These are phyloP conservation scores for Amaranthus palmeri DNA, from an alignment of 148 eudicot species.

Conservation along the genomic window DNA sequence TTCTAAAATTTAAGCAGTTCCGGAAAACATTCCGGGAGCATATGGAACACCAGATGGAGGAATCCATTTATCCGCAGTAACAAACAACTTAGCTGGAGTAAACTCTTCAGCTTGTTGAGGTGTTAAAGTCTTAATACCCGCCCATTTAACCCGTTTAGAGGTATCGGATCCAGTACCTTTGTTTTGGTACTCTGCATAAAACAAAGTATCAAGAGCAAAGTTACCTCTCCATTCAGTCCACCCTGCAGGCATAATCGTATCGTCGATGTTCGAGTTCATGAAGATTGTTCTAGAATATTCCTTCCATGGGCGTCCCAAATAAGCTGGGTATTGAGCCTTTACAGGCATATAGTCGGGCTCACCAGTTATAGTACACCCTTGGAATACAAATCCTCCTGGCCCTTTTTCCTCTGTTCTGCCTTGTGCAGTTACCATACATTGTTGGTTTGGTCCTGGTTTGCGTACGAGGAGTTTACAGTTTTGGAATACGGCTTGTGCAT, in stretches of 20 bases:
- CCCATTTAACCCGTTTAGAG: constrained; percentile 42
- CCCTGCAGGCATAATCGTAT: constrained; percentile 40
- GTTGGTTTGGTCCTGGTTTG: constrained; percentile 40
- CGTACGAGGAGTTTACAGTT: constrained; percentile 47
- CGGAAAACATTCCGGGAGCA: constrained; percentile 16
- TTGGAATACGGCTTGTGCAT: constrained; percentile 56
- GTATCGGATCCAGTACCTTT: constrained; percentile 40
- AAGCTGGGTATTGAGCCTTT: constrained; percentile 24
- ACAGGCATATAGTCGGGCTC: constrained; percentile 22
- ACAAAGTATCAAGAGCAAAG: constrained; percentile 33
- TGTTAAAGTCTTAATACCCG: constrained; percentile 38
- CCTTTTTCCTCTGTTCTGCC: constrained; percentile 39
- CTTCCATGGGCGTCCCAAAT: constrained; percentile 62
- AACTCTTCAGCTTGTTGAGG: constrained; percentile 27
- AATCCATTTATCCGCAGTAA: constrained; percentile 42
- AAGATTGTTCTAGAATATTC: constrained; percentile 44
- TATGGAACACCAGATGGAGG: constrained; percentile 33
- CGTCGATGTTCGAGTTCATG: constrained; percentile 38
- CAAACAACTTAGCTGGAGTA: constrained; percentile 31
- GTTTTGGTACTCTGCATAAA: constrained; percentile 49
- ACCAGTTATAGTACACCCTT: constrained; percentile 38
- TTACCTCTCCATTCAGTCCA: constrained; percentile 47
- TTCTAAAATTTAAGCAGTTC: background rate
- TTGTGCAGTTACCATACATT: constrained; percentile 57
- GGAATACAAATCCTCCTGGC: constrained; percentile 39